Base-by-base conservation (phyloP, 78 protist genomes). In the Pelomyxa schiedti region DNA sequence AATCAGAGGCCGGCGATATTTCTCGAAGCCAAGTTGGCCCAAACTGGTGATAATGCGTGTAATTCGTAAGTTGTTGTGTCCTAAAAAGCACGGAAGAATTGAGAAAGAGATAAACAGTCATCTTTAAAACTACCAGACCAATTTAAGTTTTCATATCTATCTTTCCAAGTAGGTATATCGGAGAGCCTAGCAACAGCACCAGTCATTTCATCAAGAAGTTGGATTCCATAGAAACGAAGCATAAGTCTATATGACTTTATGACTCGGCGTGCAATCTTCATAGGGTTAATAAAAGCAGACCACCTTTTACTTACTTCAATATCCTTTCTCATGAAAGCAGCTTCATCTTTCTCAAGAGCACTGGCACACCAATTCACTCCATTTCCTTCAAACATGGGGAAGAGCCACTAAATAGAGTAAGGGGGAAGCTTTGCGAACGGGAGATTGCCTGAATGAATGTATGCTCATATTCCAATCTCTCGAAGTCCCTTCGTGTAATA, bases 31-130 rank as follows among this genome's bases (percentile, higher is more conserved):
- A 1, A 77, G 1, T 30, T 71, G 64, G 5, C 81, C 81, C 29
- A 77, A 42, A 26, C 38, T 24, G 67, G 67, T 77, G 26, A 69
- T 40, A 28, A 77, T 77, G 24, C 81, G 52, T 4, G 81, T 77
- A 52, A 77, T 77, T 37, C 81, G 42, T 29, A 77, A 40, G 75
- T 77, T 28, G 75, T 77, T 77, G 81, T 77, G 81, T 2, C 2
- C 66, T n/a, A n/a, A n/a, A n/a, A n/a, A n/a, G n/a, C n/a, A n/a
- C n/a, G 28, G 66, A 72, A 24, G 3, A 2, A 66, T 77, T 35
- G 36, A 77, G 68, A 26, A 69, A 39, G 69, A 24, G 5, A 37
- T 65, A 65, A 8, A 24, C 42, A 8, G 32, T n/a, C n/a, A n/a
- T n/a, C n/a, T n/a, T n/a, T n/a, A n/a, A n/a, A n/a, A n/a, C n/a